Evolutionary conservation across 2,329 filamentous ascomycete species (phyloP), one percentile per base, ranked within the genome.

Genomic region (Phaeoacremonium minimum): DNA sequence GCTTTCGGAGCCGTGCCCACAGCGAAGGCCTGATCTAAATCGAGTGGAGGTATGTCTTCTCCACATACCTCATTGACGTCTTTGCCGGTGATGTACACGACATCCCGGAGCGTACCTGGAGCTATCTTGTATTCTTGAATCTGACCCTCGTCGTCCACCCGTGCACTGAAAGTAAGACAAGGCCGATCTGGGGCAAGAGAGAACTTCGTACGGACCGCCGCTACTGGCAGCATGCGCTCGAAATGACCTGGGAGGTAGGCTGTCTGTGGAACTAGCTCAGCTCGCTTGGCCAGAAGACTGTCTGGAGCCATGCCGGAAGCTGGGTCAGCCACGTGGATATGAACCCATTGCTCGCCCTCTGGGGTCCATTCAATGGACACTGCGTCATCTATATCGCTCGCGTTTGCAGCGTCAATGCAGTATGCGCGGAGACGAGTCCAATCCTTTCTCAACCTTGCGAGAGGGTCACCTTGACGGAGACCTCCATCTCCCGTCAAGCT

Each of bases 281-380:
- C 79, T 49, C 77, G 76, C 42, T 73, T 66, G 20, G 75, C 73
- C 7, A 87, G 57, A 7, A 67, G 61, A 26, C 79, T 77, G 15
- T 76, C 65, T 14, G 77, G 75, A 15, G 63, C 49, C 44, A 93
- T 77, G 40, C 77, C 75, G 5, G 87, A 85, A 3, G 83, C 83
- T 7, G 86, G 86, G 50, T 93, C 87, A 12, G 87, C 87, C 29
- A 85, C 74, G 55, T 93, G 87, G 19, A 88, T 61, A 51, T 89
- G 85, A 18, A 91, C 66, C 87, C 87, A 93, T 50, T 76, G 78
- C 46, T 84, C 69, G 34, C 68, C 54, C 14, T 57, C 63, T 4
- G 66, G 59, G 2, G 81, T 73, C 31, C 60, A 56, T 51, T 88
- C 81, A 7, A 93, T 52, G 1, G 86, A 91, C 7, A 94, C 61